These are phyloP conservation scores for Hyphopichia pseudoburtonii DNA, from an alignment of 1,139 yeast species.

Conservation along the genomic window DNA sequence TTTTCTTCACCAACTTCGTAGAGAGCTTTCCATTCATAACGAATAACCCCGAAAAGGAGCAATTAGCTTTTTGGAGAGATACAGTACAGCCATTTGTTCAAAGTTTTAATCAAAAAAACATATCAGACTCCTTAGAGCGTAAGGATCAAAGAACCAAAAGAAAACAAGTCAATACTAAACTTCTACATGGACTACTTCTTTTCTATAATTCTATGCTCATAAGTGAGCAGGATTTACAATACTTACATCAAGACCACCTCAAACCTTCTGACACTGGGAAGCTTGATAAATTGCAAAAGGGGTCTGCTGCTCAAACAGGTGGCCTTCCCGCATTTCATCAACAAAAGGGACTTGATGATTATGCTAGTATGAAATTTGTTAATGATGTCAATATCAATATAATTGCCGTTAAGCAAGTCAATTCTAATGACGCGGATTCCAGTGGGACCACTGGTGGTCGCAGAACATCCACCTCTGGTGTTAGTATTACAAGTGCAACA, in stretches of 20 bases:
- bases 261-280: constrained; percentile 55
- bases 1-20: constrained; percentile 61
- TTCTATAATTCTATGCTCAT: constrained; percentile 76
- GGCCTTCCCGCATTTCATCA: not conserved
- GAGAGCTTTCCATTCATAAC: constrained; percentile 74
- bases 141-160: constrained; percentile 74
- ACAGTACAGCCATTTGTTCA: constrained; percentile 81
- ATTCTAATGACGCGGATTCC: no score
- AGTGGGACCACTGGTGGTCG: no score
- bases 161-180: constrained; percentile 56
- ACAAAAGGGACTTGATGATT: constrained; percentile 34
- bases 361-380: constrained; percentile 37
- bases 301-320: constrained; percentile 10
- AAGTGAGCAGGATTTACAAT: constrained; percentile 56
- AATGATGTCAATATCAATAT: constrained; percentile 66
- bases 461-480: constrained; percentile 11
- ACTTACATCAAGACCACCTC: constrained; percentile 50
- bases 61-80: constrained; percentile 67
- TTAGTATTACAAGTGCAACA: constrained; percentile 6
- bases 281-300: constrained; percentile 34
- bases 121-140: constrained; percentile 69
- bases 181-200: constrained; percentile 61
- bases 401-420: constrained; percentile 52
- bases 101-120: constrained; percentile 66
- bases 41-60: constrained; percentile 43